Base-by-base conservation (phyloP, 345 rosid genomes). In the Erodium maritimum region DNA sequence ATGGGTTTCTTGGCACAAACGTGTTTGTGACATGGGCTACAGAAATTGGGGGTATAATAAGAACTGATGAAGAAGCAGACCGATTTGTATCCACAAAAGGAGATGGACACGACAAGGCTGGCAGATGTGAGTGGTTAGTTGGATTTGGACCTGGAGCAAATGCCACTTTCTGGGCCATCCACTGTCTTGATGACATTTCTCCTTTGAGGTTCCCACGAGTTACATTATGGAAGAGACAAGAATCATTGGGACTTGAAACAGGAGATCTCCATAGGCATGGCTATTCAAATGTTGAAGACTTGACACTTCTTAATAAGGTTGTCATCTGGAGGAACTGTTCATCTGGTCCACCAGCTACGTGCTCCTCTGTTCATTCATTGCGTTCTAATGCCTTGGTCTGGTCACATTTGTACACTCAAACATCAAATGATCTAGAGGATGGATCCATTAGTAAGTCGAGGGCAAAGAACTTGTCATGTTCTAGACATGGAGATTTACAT, bases 111-210 rank as follows among this genome's bases (percentile, higher is more conserved):
- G 86, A 78, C 23, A 66, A 51, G 61, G 63, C 69, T 63, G 88
- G 91, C 46, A 69, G 61, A 34, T 84, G 95, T 70, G 97, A 84
- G 65, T 91, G 97, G 97, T 69, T 91, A 67, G 78, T 91, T 66
- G 96, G 91, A 65, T 76, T 80, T 69, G 90, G 95, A 66, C 90
- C 94, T 61, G 90, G 90, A 66, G 68, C 62, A 9, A 63, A 60
- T 25, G 77, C 82, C 63, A 73, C 82, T 62, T 80, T 83, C 69
- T 91, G 97, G 97, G 85, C 94, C 65, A 69, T 91, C 64, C 95
- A 87, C 63, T 83, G 91, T 73, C 94, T 91, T 67, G 96, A 91
- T 69, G 96, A 85, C 68, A 67, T 71, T 23, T 79, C 88, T 52
- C 91, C 95, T 34, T 54, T 85, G 73, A 80, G 95, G 76, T 84